Percentiles rank a stretch among this genome's conserved stretches.
Evolutionary conservation across 768 basidiomycete species (phyloP).

Genomic region (Tylopilus balloui): DNA sequence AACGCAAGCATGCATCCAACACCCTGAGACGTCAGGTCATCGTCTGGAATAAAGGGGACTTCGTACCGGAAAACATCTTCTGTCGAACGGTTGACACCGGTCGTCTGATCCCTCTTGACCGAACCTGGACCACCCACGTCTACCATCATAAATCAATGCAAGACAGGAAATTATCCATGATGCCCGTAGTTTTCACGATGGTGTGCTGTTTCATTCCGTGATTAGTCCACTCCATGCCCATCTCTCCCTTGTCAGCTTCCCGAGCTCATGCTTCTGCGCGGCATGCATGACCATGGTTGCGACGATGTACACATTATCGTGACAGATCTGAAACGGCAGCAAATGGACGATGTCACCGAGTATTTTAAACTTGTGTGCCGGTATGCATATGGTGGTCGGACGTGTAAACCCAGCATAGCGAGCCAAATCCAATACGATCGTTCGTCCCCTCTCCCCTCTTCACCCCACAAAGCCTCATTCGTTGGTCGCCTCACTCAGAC

Average conservation of each 20-base stretch:
- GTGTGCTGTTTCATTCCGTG: slow-evolving; percentile 34
- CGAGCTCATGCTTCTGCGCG: slow-evolving; percentile 73
- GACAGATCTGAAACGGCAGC: slow-evolving; percentile 71
- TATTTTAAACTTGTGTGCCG: slow-evolving; percentile 75
- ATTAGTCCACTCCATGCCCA: not conserved
- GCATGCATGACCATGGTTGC: slow-evolving; percentile 77
- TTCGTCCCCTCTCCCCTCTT: slow-evolving; percentile 34
- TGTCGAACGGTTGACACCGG: slow-evolving; percentile 76
- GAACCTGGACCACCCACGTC: slow-evolving; percentile 79
- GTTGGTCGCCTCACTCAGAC: slow-evolving; percentile 32
- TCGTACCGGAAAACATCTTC: slow-evolving; percentile 75
- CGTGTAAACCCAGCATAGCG: slow-evolving; percentile 61
- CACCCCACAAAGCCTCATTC: slow-evolving; percentile 5
- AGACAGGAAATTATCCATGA: slow-evolving; percentile 68
- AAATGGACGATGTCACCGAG: slow-evolving; percentile 77
- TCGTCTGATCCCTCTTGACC: slow-evolving; percentile 72
- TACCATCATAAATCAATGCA: slow-evolving; percentile 75
- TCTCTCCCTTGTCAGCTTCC: slow-evolving; percentile 47
- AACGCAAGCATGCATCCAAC: slow-evolving; percentile 55
- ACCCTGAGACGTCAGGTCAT: slow-evolving; percentile 48
- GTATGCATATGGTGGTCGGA: slow-evolving; percentile 56
- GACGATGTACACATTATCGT: slow-evolving; percentile 78
- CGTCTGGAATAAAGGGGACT: slow-evolving; percentile 62
- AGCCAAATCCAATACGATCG: slow-evolving; percentile 67
- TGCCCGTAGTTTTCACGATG: slow-evolving; percentile 80